Evolutionary conservation across 306 rosid species (phyloP), one percentile per base, ranked within the genome.

Genomic region (Prunus dulcis): DNA sequence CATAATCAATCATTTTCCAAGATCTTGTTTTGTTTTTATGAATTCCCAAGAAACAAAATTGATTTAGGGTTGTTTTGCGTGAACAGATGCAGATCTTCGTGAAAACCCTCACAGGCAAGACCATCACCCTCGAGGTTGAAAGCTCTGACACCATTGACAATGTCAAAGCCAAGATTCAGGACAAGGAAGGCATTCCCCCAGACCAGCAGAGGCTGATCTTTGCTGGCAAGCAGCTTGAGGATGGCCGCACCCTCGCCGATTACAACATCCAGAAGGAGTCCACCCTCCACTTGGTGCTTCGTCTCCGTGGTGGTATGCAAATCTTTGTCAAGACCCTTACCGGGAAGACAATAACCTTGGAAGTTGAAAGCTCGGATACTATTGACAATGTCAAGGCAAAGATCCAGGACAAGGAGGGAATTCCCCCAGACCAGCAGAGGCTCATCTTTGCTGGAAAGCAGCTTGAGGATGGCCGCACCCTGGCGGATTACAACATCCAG

Each of bases 241-340:
- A 75, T 18, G 79, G 79, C 2, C 63, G 72, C 1, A 75, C 79
- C 0, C 63, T 75, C 0, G 72, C 79, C 2, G 79, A 75, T 2
- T 65, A 75, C 27, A 64, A 75, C 50, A 75, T 75, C 22, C 79
- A 75, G 18, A 75, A 67, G 19, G 80, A 76, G 60, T 76, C 80
- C 23, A 76, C 80, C 18, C 75, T 76, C 2, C 80, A 76, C 69
- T n/a, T 76, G 38, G 80, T 76, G 74, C 46, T 76, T 1, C 49
- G 69, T 3, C 80, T 76, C 4, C 80, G 80, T 27, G 80, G 80
- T 67, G 80, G 80, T 0, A 76, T 76, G 80, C 80, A 76, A 22
- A 76, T 76, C 12, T 76, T 76, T 76, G 75, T 76, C 13, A 76
- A 76, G 68, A 76, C 80, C 0, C 74, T 76, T 1, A 76, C 74